Percentiles rank a stretch among this genome's conserved stretches.
These are phyloP conservation scores for Amyloporia xantha DNA, from an alignment of 768 basidiomycete species.

Conservation along the genomic window DNA sequence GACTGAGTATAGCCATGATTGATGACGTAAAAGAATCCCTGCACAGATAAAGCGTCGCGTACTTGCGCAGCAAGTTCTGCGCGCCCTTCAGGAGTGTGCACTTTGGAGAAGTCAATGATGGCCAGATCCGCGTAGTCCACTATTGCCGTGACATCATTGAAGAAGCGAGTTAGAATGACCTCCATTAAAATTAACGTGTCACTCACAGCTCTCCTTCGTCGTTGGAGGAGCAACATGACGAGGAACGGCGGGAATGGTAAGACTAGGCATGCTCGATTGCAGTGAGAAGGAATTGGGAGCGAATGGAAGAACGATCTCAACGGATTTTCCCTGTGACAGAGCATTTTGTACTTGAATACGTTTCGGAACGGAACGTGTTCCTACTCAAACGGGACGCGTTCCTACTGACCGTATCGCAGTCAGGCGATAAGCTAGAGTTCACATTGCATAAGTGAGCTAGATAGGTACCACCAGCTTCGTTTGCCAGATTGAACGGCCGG, in stretches of 20 bases:
- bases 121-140: conserved; percentile 29
- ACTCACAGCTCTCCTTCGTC: conserved; percentile 31
- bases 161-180: neutral
- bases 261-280: conserved; percentile 14
- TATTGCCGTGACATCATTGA: conserved; percentile 6
- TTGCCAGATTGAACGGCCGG: too few species aligned
- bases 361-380: too few species aligned
- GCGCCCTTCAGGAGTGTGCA: conserved; percentile 21
- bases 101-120: conserved; percentile 25
- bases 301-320: too few species aligned
- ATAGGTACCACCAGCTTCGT: too few species aligned
- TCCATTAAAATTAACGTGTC: neutral
- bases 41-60: conserved; percentile 22
- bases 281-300: too few species aligned
- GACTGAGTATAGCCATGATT: conserved; percentile 25
- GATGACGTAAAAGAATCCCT: conserved; percentile 28
- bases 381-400: too few species aligned
- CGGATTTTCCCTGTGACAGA: too few species aligned
- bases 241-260: conserved; percentile 27
- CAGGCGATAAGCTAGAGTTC: too few species aligned
- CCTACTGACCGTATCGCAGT: too few species aligned
- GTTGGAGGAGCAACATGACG: conserved; percentile 30
- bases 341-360: too few species aligned
- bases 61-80: conserved; percentile 19
- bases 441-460: too few species aligned